phyloP scores from a whole-genome alignment of 345 rosid species.

The Aquilaria malaccensis region DNA sequence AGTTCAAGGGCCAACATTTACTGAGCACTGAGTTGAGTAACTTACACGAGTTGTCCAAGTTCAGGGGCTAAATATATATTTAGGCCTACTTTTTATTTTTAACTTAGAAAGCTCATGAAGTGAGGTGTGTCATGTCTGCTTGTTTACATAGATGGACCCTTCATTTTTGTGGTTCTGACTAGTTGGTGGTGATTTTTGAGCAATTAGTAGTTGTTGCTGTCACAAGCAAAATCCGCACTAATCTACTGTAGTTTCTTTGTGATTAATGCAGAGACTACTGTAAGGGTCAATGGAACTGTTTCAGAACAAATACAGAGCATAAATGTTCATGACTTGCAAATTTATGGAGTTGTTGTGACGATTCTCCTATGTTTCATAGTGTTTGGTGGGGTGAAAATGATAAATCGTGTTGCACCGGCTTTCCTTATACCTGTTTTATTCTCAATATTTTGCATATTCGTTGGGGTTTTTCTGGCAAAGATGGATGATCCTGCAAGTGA shows the following conservation, averaged over 20 bases:
- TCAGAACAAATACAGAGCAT: conserved; percentile 54
- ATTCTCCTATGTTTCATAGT: conserved; percentile 88
- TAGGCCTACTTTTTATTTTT: not conserved
- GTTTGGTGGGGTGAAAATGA: conserved; percentile 98
- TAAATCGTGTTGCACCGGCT: conserved; percentile 99
- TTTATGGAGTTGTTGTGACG: conserved; percentile 93
- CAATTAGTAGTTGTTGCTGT: not conserved
- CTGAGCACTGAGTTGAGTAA: too few relatives aligned
- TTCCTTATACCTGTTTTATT: conserved; percentile 88
- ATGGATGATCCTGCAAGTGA: conserved; percentile 71
- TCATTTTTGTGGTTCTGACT: too few relatives aligned
- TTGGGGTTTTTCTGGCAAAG: conserved; percentile 62
- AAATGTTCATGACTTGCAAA: conserved; percentile 88
- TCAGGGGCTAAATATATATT: too few relatives aligned
- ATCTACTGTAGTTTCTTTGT: conserved; percentile 12
- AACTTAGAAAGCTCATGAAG: not conserved
- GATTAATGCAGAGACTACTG: conserved; percentile 58
- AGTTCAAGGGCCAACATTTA: too few relatives aligned
- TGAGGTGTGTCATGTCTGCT: not conserved
- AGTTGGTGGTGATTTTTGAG: too few relatives aligned
- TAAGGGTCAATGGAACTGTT: conserved; percentile 67
- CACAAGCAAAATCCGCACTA: not conserved
- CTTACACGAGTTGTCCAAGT: too few relatives aligned
- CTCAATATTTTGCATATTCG: conserved; percentile 85
- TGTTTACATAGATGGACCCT: too few relatives aligned